These are phyloP conservation scores for Aspergillus candidus DNA, from an alignment of 2,329 filamentous ascomycete species.

Conservation along the genomic window DNA sequence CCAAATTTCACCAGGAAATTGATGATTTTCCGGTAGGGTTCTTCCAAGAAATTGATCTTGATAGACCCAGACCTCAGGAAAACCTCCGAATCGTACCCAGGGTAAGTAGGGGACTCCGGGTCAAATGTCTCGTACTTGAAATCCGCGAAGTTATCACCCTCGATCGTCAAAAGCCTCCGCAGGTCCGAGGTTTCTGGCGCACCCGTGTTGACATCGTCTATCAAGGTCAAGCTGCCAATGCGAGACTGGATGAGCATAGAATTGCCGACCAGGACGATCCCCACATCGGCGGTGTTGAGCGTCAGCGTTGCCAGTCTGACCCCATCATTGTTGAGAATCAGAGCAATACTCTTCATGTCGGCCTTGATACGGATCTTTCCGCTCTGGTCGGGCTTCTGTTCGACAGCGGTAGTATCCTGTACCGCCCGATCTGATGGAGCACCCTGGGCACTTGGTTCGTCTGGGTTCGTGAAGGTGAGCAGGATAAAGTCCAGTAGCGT, in stretches of 20 bases:
- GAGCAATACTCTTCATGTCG: conserved; percentile 83
- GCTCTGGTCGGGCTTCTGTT: conserved; percentile 32
- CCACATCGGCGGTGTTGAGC: conserved; percentile 85
- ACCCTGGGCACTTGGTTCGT: conserved; percentile 40
- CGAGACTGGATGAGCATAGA: conserved; percentile 83
- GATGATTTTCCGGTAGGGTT: conserved; percentile 96
- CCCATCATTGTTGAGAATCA: conserved; percentile 96
- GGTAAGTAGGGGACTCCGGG: conserved; percentile 66
- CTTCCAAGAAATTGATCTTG: conserved; percentile 94
- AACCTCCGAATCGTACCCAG: conserved; percentile 89
- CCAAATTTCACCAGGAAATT: conserved; percentile 98
- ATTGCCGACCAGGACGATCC: conserved; percentile 77
- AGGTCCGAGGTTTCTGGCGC: conserved; percentile 74
- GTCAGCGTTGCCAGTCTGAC: conserved; percentile 89
- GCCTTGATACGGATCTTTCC: conserved; percentile 91
- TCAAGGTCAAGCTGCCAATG: conserved; percentile 77
- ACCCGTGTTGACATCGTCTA: conserved; percentile 91
- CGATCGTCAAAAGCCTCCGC: conserved; percentile 83
- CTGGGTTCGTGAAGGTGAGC: conserved; percentile 72
- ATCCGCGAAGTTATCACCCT: conserved; percentile 91
- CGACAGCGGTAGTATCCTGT: conserved; percentile 21
- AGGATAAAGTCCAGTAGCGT: conserved; percentile 92
- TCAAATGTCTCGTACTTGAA: conserved; percentile 98
- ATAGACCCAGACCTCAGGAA: conserved; percentile 88
- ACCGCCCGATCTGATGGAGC: conserved; percentile 26